Evolutionary conservation across 495 filamentous ascomycete genomes (phyloP).

Genomic region (Tuber umbilicatum): DNA sequence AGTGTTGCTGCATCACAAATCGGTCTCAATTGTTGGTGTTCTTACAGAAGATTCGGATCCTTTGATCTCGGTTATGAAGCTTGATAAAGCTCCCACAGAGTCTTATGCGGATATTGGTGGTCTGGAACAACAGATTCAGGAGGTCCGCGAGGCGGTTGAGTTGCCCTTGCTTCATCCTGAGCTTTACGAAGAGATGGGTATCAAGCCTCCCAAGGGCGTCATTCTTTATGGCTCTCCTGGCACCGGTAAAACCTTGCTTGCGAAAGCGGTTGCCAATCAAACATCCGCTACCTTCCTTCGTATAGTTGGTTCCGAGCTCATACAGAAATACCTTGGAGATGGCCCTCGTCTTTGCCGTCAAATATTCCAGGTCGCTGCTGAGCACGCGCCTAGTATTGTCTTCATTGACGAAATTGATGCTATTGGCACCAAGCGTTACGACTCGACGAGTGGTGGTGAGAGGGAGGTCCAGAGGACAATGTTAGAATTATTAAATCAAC

Average conservation of each 20-base stretch:
- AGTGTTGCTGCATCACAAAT: constrained; percentile 94
- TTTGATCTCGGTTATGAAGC: constrained; percentile 96
- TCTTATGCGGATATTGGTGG: constrained; percentile 99
- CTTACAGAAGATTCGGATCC: constrained; percentile 96
- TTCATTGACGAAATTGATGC: constrained; percentile 99
- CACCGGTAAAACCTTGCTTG: constrained; percentile 94
- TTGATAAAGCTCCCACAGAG: constrained; percentile 97
- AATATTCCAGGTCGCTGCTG: constrained; percentile 94
- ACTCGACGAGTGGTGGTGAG: constrained; percentile 93
- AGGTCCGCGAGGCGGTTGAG: constrained; percentile 95
- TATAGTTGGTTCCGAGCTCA: constrained; percentile 95
- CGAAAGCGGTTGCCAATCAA: constrained; percentile 97
- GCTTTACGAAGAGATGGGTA: constrained; percentile 99
- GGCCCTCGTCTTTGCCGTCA: constrained; percentile 90
- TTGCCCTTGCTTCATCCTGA: constrained; percentile 92
- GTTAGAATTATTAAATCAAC: constrained; percentile 96
- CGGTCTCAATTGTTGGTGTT: constrained; percentile 94
- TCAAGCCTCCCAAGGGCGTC: constrained; percentile 98
- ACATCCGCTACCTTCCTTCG: constrained; percentile 97
- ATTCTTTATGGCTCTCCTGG: constrained; percentile 97
- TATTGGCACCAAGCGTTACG: constrained; percentile 98
- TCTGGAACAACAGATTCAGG: constrained; percentile 89
- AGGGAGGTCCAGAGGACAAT: constrained; percentile 97
- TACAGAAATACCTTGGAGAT: constrained; percentile 98
- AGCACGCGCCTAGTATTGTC: constrained; percentile 94